Base-by-base conservation (phyloP, 1,284 basidiomycete species). In the Marasmius tenuissimus region DNA sequence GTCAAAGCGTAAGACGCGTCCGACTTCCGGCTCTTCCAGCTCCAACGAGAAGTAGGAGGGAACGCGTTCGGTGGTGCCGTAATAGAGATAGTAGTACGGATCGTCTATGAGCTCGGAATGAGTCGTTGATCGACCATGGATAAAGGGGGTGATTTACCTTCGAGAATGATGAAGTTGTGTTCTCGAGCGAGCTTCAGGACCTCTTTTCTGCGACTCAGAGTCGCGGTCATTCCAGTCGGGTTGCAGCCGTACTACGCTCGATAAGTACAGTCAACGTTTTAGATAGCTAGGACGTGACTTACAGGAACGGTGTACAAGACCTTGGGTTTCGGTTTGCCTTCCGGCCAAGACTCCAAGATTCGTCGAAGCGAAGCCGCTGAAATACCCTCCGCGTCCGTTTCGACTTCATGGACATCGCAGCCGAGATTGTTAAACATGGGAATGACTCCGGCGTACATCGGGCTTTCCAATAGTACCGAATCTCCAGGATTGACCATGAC, bases 1-100 rank as follows among this genome's bases (percentile, higher is more conserved):
- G 72, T 96, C 94, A 72, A 96, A 93, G 42, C 94, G 85, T 27
- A 96, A 65, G 9, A 96, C 93, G n/a, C 89, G 85, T 3, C 93
- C 93, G 35, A 85, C 83, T 64, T 84, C 81, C 1, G 78, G 75
- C 58, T 81, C 76, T 59, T 85, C 79, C 3, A 72, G 79, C 70
- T 96, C 94, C 49, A 96, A 80, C 57, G 84, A 78, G 72, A 96
- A 94, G 75, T 95, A 96, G 0, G 89, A 92, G 0, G 89, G 86
- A 39, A 80, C 84, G 38, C 82, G 86, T 52, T 81, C 85, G 62
- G 77, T 82, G 71, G 78, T 80, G 61, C 91, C 88, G 61, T 87
- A 90, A 75, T 91, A 92, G 58, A 91, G 69, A 65, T 85, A 90
- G 68, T 81, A 92, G 73, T 93, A 94, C 2, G 92, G 91, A 71